Evolutionary conservation across 208 protist species (phyloP), one percentile per base, ranked within the genome.

Genomic region (Acanthamoeba healyi): DNA sequence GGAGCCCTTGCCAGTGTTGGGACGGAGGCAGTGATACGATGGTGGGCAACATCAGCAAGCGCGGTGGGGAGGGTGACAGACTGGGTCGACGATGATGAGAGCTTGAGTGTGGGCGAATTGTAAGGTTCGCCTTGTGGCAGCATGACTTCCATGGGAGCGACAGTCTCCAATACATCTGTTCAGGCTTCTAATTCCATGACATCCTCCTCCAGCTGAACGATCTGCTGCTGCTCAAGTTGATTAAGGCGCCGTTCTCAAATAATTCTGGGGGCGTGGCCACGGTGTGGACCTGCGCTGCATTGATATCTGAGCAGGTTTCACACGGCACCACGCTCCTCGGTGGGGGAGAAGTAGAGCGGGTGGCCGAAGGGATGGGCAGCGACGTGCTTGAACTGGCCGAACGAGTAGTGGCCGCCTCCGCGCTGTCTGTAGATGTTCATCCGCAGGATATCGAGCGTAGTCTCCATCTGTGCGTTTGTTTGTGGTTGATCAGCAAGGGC

Each of bases 51-150:
- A 70, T 36, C 22, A 36, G 77, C 77, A n/a, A 61, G n/a, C n/a
- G n/a, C n/a, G n/a, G 77, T 10, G 77, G 40, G 1, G 77, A 86
- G 32, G 77, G 77, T 5, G 77, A 86, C 22, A 58, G 44, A 24
- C 29, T 38, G 24, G 77, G 46, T n/a, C 3, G 77, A 86, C 44
- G 77, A 58, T 12, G 77, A 86, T 19, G 77, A 86, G 24, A 86
- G 40, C 36, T 74, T 32, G 36, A 74, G 65, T 9, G 34, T 74
- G 34, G 65, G 65, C 65, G 65, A 74, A 32, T 42, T 32, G 36
- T 40, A 74, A 24, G 44, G 17, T n/a, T n/a, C n/a, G n/a, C n/a
- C n/a, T n/a, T n/a, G n/a, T n/a, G n/a, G n/a, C n/a, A n/a, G n/a
- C n/a, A n/a, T n/a, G n/a, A n/a, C n/a, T n/a, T n/a, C n/a, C n/a